Percentiles rank a stretch among this genome's conserved stretches.
phyloP scores from a whole-genome alignment of 371 early-diverging fungal genomes.

The Mucor ambiguus region DNA sequence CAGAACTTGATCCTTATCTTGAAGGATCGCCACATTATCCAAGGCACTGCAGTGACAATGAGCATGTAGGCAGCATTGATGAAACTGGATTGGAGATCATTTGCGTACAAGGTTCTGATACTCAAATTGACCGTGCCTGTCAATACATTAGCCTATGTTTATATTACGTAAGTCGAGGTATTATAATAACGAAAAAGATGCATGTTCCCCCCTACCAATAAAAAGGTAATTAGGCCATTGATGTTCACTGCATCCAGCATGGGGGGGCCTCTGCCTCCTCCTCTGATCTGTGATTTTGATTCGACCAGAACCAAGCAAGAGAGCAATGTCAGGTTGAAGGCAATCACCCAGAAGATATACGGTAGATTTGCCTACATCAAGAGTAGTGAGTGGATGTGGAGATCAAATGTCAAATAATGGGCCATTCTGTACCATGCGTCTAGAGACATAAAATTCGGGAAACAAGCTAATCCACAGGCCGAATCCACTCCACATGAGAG shows the following conservation, averaged over 20 bases:
- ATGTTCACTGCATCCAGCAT: slow-evolving; percentile 74
- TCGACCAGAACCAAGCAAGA: slow-evolving; percentile 60
- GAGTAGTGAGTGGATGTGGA: neutral
- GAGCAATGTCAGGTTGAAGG: slow-evolving; percentile 66
- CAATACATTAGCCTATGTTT: slow-evolving; percentile 70
- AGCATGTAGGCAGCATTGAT: slow-evolving; percentile 62
- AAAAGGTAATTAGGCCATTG: slow-evolving; percentile 82
- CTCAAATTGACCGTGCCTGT: slow-evolving; percentile 84
- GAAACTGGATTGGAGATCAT: slow-evolving; percentile 39
- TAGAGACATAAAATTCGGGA: slow-evolving; percentile 52
- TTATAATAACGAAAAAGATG: neutral
- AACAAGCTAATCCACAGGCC: slow-evolving; percentile 21
- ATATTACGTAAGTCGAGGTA: slow-evolving; percentile 3
- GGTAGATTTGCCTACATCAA: slow-evolving; percentile 67
- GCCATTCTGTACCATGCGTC: slow-evolving; percentile 60
- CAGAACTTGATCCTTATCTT: slow-evolving; percentile 29
- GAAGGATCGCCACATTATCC: slow-evolving; percentile 24
- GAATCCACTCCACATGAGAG: slow-evolving; percentile 40
- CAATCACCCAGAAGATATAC: slow-evolving; percentile 75
- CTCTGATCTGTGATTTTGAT: slow-evolving; percentile 20
- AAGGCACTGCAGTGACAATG: slow-evolving; percentile 38
- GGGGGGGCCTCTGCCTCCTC: slow-evolving; percentile 41
- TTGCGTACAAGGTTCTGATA: slow-evolving; percentile 68
- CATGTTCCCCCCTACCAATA: slow-evolving; percentile 54
- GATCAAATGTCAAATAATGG: neutral